These are phyloP conservation scores for Lagenaria siceraria DNA, from an alignment of 306 rosid genomes.

Conservation along the genomic window DNA sequence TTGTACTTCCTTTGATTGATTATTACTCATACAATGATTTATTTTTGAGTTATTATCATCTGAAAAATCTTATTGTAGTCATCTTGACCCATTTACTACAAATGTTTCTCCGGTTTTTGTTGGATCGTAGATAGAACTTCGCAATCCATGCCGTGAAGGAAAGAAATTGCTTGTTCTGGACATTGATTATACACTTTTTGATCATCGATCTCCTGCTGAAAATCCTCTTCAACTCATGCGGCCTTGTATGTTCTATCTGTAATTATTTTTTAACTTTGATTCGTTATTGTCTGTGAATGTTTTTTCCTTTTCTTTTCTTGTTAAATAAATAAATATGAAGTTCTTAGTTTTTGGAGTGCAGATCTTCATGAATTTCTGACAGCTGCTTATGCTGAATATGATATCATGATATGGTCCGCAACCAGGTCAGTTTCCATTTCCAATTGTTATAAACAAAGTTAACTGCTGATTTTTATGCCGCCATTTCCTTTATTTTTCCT, in stretches of 20 bases:
- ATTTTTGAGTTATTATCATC: background rate
- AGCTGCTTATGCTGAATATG: slow-evolving; percentile 71
- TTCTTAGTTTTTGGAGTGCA: slow-evolving; percentile 18
- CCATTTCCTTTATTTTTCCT: background rate
- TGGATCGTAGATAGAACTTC: slow-evolving; percentile 47
- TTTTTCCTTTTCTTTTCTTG: background rate
- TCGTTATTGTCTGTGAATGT: background rate
- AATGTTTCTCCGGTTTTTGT: background rate
- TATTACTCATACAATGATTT: background rate
- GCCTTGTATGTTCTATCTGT: slow-evolving; percentile 47
- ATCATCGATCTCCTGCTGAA: slow-evolving; percentile 93
- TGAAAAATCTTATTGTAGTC: background rate
- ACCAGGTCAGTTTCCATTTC: slow-evolving; percentile 46
- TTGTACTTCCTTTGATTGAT: background rate
- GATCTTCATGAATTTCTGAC: slow-evolving; percentile 95
- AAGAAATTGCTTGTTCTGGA: slow-evolving; percentile 93
- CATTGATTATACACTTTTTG: slow-evolving; percentile 90
- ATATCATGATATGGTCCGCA: slow-evolving; percentile 98
- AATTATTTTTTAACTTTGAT: background rate
- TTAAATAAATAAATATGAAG: background rate
- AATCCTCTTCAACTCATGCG: slow-evolving; percentile 93
- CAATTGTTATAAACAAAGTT: background rate
- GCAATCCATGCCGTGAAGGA: slow-evolving; percentile 76
- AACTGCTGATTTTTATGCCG: background rate
- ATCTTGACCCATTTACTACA: background rate